These are phyloP conservation scores for Lophium mytilinum DNA, from an alignment of 495 filamentous ascomycete genomes.

Conservation along the genomic window DNA sequence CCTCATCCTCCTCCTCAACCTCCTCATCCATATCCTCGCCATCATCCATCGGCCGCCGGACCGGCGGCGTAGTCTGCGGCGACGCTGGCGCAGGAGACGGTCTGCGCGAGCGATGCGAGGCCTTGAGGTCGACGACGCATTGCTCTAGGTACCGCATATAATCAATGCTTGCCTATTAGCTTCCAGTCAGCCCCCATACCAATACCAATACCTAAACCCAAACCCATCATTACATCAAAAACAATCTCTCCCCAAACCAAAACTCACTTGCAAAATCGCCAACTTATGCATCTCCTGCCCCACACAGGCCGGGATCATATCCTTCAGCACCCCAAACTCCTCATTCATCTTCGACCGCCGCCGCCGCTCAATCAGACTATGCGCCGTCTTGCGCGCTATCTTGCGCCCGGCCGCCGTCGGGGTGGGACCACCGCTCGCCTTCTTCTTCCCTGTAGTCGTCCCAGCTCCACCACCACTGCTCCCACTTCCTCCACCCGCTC, in stretches of 20 bases:
- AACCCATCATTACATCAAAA: no score
- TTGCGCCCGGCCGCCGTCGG: slow-evolving; percentile 67
- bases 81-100: slow-evolving; percentile 1
- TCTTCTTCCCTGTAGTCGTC: slow-evolving; percentile 53
- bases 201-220: no score
- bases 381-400: slow-evolving; percentile 91
- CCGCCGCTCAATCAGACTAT: slow-evolving; percentile 87
- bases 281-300: slow-evolving; percentile 98
- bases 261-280: slow-evolving; percentile 77
- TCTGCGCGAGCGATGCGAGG: slow-evolving; percentile 34
- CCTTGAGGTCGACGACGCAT: slow-evolving; percentile 77
- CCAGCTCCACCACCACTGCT: background rate
- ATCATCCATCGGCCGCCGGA: background rate
- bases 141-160: slow-evolving; percentile 91
- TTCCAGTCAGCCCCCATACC: background rate
- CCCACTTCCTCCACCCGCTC: background rate
- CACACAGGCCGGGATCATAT: slow-evolving; percentile 87
- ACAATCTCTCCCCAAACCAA: no score
- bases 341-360: slow-evolving; percentile 98
- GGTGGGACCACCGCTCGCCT: slow-evolving; percentile 58
- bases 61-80: background rate
- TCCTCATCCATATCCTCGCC: slow-evolving; percentile 19
- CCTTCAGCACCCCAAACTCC: slow-evolving; percentile 87
- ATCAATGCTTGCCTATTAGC: slow-evolving; percentile 77
- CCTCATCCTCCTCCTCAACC: slow-evolving; percentile 30